Evolutionary conservation across 2,329 filamentous ascomycete genomes (phyloP).

Genomic region (Blumeria graminis): DNA sequence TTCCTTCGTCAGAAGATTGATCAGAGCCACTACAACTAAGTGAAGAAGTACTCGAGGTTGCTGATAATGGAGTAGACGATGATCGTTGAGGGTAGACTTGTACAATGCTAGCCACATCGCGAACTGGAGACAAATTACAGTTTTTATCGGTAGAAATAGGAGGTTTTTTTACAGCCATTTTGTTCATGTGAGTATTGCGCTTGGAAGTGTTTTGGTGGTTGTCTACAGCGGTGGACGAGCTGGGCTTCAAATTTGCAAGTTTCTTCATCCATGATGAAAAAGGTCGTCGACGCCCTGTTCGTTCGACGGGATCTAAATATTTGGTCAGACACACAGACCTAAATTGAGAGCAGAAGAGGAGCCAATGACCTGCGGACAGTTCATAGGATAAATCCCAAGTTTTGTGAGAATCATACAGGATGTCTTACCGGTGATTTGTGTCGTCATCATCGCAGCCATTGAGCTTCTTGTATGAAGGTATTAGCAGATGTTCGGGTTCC

Average conservation of each 20-base stretch:
- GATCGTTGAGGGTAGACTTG: slow-evolving; percentile 23
- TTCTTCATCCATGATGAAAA: slow-evolving; percentile 92
- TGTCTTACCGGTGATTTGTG: no score
- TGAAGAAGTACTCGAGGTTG: slow-evolving; percentile 26
- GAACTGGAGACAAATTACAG: slow-evolving; percentile 21
- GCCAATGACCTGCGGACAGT: no score
- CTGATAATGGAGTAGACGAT: slow-evolving; percentile 30
- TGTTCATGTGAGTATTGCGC: slow-evolving; percentile 19
- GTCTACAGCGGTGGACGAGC: slow-evolving; percentile 37
- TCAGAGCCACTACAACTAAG: slow-evolving; percentile 34
- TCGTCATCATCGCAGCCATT: no score
- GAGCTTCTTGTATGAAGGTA: no score
- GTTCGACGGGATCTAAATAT: slow-evolving; percentile 36
- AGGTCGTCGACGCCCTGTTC: slow-evolving; percentile 47
- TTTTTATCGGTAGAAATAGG: slow-evolving; percentile 36
- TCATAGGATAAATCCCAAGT: no score
- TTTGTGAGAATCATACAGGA: no score
- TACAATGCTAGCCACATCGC: slow-evolving; percentile 10
- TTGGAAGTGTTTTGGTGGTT: slow-evolving; percentile 17
- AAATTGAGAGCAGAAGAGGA: background rate
- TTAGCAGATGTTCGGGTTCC: no score
- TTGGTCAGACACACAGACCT: slow-evolving; percentile 6
- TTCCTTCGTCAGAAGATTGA: slow-evolving; percentile 34
- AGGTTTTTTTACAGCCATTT: slow-evolving; percentile 29
- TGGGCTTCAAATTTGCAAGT: slow-evolving; percentile 59